These are phyloP conservation scores for Kurtzmaniella quercitrusa DNA, from an alignment of 1,139 yeast genomes.

Conservation along the genomic window DNA sequence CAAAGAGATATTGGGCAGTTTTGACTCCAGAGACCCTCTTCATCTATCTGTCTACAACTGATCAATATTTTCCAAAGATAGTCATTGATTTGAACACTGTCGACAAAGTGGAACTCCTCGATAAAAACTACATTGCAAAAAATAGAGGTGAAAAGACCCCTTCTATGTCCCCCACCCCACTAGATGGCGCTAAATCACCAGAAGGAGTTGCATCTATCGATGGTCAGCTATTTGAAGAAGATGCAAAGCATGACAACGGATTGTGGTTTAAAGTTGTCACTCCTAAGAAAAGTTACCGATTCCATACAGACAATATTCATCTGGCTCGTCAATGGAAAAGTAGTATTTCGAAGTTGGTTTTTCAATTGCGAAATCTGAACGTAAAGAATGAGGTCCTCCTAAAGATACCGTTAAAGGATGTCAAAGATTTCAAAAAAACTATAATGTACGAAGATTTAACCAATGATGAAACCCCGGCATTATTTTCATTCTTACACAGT, in stretches of 20 bases:
- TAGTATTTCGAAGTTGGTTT: slow-evolving; percentile 68
- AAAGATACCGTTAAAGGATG: slow-evolving; percentile 67
- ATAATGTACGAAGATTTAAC: slow-evolving; percentile 11
- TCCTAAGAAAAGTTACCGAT: slow-evolving; percentile 54
- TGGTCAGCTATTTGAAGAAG: slow-evolving; percentile 26
- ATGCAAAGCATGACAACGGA: slow-evolving; percentile 17
- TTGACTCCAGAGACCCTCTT: slow-evolving; percentile 66
- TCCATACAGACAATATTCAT: slow-evolving; percentile 68
- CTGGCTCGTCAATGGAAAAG: slow-evolving; percentile 82
- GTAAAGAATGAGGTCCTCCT: slow-evolving; percentile 69
- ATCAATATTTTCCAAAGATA: slow-evolving; percentile 74
- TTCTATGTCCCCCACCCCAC: neutral
- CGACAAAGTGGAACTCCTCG: slow-evolving; percentile 50
- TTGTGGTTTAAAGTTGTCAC: slow-evolving; percentile 58
- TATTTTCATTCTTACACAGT: slow-evolving; percentile 21
- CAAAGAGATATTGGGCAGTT: slow-evolving; percentile 68
- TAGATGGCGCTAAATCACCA: slow-evolving; percentile 8
- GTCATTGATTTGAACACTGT: slow-evolving; percentile 72
- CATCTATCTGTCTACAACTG: slow-evolving; percentile 67
- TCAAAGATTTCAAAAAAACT: slow-evolving; percentile 52
- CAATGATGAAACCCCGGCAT: slow-evolving; percentile 17
- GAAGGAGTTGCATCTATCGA: slow-evolving; percentile 8
- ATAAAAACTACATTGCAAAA: slow-evolving; percentile 17
- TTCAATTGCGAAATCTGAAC: slow-evolving; percentile 58
- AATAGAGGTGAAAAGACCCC: slow-evolving; percentile 1